phyloP scores from a whole-genome alignment of 176 grass and related monocot genomes.

The Bromus sterilis region DNA sequence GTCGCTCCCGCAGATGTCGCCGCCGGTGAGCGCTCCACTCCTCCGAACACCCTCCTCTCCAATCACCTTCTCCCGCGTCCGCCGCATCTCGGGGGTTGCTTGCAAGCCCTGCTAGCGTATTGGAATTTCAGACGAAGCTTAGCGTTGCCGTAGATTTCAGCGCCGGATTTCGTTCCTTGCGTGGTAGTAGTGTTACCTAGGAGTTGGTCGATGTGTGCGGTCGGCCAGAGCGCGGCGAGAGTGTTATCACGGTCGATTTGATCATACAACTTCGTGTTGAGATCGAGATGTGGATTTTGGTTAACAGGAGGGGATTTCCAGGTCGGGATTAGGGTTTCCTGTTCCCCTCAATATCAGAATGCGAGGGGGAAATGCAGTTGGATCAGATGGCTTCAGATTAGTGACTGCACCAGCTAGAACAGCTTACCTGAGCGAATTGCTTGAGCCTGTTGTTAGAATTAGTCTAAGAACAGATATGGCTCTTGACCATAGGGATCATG shows the following conservation, averaged over 20 bases:
- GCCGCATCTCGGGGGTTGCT: neutral
- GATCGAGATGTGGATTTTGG: neutral
- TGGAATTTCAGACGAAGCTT: neutral
- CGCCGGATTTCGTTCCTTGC: neutral
- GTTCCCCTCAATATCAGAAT: neutral
- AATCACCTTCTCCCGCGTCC: neutral
- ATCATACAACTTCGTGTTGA: neutral
- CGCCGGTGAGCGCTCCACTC: conserved; percentile 18
- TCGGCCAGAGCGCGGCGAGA: fast-evolving
- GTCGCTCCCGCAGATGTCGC: neutral
- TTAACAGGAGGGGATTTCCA: neutral
- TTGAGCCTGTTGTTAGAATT: neutral
- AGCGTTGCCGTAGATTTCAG: neutral
- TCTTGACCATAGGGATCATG: neutral
- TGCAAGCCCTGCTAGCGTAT: neutral
- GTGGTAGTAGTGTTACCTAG: neutral
- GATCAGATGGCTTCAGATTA: neutral
- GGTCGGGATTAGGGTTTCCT: neutral
- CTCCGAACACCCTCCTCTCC: neutral
- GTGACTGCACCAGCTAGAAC: neutral
- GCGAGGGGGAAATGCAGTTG: neutral
- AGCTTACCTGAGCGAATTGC: neutral
- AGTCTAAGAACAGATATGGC: neutral
- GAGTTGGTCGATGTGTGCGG: neutral
- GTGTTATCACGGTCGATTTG: neutral